Conservation (phyloP, 768 basidiomycete species). For the Cyclocybe cylindracea region DNA sequence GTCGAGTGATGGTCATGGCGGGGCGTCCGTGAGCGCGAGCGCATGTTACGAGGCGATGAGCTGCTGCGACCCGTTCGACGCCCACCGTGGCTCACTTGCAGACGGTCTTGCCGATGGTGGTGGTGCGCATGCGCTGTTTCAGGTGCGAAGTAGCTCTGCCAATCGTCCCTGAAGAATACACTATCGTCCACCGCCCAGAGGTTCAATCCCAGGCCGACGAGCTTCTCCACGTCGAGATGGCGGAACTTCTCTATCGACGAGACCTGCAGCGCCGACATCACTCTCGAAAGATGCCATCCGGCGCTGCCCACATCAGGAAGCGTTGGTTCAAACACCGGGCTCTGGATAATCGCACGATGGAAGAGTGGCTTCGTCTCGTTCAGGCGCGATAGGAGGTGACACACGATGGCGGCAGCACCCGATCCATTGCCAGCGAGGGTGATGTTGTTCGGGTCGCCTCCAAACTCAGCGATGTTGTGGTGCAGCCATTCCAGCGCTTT, state of each 20-base stretch:
- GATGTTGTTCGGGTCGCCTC: slow-evolving; percentile 64
- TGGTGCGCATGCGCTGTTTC: slow-evolving; percentile 20
- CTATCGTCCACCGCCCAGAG: slow-evolving; percentile 69
- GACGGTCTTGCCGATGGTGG: slow-evolving; percentile 5
- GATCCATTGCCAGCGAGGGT: slow-evolving; percentile 53
- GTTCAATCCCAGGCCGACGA: slow-evolving; percentile 51
- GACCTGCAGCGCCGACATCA: slow-evolving; percentile 56
- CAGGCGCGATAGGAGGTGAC: slow-evolving; percentile 60
- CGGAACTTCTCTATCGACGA: slow-evolving; percentile 65
- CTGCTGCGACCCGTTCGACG: no score
- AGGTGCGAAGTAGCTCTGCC: slow-evolving; percentile 39
- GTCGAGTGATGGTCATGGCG: no score
- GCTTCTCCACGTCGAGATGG: slow-evolving; percentile 53
- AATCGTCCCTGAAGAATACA: slow-evolving; percentile 62
- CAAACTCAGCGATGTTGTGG: slow-evolving; percentile 60
- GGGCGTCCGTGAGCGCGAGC: no score
- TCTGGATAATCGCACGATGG: slow-evolving; percentile 76
- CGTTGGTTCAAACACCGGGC: slow-evolving; percentile 61
- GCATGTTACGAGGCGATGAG: no score
- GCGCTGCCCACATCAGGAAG: slow-evolving; percentile 60
- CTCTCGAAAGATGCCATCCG: slow-evolving; percentile 67
- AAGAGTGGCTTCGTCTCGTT: slow-evolving; percentile 67
- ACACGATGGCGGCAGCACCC: slow-evolving; percentile 59
- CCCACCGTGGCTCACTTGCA: no score
- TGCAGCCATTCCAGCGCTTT: slow-evolving; percentile 66